Conservation (phyloP, 1,284 basidiomycete species). For the Fomes fomentarius region DNA sequence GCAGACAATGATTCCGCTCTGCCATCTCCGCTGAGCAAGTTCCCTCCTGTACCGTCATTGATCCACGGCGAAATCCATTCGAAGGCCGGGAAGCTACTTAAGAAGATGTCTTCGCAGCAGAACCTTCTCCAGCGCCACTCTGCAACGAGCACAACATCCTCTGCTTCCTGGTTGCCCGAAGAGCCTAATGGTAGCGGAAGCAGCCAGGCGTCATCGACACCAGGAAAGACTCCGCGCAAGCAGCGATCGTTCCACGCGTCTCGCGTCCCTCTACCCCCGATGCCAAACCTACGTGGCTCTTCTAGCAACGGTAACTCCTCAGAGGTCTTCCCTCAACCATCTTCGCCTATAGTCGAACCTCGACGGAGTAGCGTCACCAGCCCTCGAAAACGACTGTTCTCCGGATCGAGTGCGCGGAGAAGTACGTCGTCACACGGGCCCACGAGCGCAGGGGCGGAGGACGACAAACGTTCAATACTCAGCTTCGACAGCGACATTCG, state of each 20-base stretch:
- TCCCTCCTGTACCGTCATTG: slow-evolving; percentile 20
- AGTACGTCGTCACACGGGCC: slow-evolving; percentile 50
- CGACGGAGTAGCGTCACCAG: slow-evolving; percentile 24
- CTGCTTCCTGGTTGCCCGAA: slow-evolving; percentile 23
- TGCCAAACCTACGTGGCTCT: slow-evolving; percentile 32
- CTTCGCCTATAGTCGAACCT: slow-evolving; percentile 23
- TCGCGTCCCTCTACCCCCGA: slow-evolving; percentile 37
- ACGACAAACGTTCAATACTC: slow-evolving; percentile 53
- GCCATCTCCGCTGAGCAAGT: slow-evolving; percentile 24
- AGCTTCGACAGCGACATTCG: slow-evolving; percentile 40
- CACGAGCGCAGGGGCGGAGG: slow-evolving; percentile 42
- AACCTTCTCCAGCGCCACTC: slow-evolving; percentile 45
- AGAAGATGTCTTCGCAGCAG: slow-evolving; percentile 61
- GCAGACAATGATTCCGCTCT: slow-evolving; percentile 2
- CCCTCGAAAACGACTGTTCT: slow-evolving; percentile 61
- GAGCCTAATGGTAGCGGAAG: slow-evolving; percentile 13
- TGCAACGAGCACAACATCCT: slow-evolving; percentile 25
- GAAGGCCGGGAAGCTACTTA: slow-evolving; percentile 45
- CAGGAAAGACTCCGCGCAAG: slow-evolving; percentile 33
- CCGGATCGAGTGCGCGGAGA: slow-evolving; percentile 52
- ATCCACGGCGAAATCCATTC: slow-evolving; percentile 15
- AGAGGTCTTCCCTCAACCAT: slow-evolving; percentile 22
- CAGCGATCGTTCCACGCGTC: slow-evolving; percentile 42
- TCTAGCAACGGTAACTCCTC: slow-evolving; percentile 20
- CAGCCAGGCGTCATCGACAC: slow-evolving; percentile 2